Conservation (phyloP, 306 rosid genomes). For the Dicorynia guianensis region DNA sequence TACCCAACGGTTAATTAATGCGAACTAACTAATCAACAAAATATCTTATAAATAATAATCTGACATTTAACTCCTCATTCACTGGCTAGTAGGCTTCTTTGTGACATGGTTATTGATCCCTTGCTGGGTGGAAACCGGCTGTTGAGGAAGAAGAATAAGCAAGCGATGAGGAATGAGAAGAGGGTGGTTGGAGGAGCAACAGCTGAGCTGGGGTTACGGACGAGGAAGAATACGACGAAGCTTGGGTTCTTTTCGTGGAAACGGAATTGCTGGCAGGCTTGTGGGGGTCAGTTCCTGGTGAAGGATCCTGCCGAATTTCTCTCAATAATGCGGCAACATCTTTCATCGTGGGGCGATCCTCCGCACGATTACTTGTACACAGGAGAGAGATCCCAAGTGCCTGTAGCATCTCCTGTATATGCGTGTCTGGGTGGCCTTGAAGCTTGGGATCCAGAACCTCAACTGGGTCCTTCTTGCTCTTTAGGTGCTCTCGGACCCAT, state of each 20-base stretch:
- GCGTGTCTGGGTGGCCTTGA: slow-evolving; percentile 74
- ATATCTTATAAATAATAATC: slow-evolving; percentile 11
- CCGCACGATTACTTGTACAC: slow-evolving; percentile 76
- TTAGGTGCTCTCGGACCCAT: slow-evolving; percentile 80
- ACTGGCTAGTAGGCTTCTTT: background rate
- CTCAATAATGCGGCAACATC: slow-evolving; percentile 84
- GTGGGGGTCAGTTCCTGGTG: slow-evolving; percentile 53
- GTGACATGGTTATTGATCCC: slow-evolving; percentile 40
- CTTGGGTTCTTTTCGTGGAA: slow-evolving; percentile 42
- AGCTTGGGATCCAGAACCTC: slow-evolving; percentile 79
- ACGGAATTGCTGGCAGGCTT: slow-evolving; percentile 41
- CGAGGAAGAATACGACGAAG: slow-evolving; percentile 57
- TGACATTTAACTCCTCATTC: background rate
- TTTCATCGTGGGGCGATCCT: slow-evolving; percentile 93
- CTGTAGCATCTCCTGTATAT: slow-evolving; percentile 84
- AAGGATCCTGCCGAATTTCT: slow-evolving; percentile 66
- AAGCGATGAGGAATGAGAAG: slow-evolving; percentile 69
- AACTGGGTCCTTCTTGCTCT: slow-evolving; percentile 75
- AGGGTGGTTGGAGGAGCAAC: slow-evolving; percentile 64
- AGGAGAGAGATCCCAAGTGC: slow-evolving; percentile 80
- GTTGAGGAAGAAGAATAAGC: slow-evolving; percentile 70
- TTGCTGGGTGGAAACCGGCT: slow-evolving; percentile 49
- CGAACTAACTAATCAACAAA: slow-evolving; percentile 30
- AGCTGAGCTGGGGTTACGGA: slow-evolving; percentile 66
- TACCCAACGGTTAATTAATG: slow-evolving; percentile 41